Evolutionary conservation across 2,329 filamentous ascomycete species (phyloP).

Genomic region (Chaetomium olivaceum): DNA sequence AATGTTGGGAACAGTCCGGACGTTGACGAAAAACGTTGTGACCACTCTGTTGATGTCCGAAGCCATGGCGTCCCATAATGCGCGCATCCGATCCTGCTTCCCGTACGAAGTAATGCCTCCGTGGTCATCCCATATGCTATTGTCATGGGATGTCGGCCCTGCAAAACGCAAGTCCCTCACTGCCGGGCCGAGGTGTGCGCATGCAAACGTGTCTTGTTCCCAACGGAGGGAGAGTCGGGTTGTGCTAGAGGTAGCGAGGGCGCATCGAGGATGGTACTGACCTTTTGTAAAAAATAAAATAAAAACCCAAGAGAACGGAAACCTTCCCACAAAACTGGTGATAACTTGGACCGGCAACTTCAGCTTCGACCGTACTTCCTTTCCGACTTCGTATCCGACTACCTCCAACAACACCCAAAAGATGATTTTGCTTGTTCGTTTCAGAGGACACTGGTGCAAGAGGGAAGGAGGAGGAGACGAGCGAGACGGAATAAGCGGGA

Average conservation of each 20-base stretch:
- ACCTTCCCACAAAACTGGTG: conserved; percentile 1
- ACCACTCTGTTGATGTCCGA: neutral
- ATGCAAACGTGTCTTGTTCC: conserved; percentile 24
- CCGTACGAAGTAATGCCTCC: neutral
- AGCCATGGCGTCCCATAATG: conserved; percentile 13
- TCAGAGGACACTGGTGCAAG: conserved; percentile 31
- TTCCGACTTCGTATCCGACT: conserved; percentile 33
- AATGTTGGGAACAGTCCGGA: neutral
- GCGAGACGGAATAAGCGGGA: conserved; percentile 28
- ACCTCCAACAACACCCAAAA: conserved; percentile 36
- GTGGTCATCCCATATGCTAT: neutral
- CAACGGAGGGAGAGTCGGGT: neutral
- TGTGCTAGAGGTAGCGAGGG: neutral
- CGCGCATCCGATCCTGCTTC: conserved; percentile 5
- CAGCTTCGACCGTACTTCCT: conserved; percentile 25
- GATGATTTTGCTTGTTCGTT: conserved; percentile 27
- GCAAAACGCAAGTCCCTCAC: neutral
- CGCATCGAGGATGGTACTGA: conserved; percentile 20
- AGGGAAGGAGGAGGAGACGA: conserved; percentile 26
- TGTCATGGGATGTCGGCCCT: neutral
- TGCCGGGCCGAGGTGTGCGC: conserved; percentile 6
- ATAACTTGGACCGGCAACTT: conserved; percentile 27
- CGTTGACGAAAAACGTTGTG: neutral
- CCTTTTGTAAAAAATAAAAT: conserved; percentile 21
- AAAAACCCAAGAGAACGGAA: conserved; percentile 11